These are phyloP conservation scores for Moniliella sp. DNA, from an alignment of 1,284 basidiomycete species.

Conservation along the genomic window DNA sequence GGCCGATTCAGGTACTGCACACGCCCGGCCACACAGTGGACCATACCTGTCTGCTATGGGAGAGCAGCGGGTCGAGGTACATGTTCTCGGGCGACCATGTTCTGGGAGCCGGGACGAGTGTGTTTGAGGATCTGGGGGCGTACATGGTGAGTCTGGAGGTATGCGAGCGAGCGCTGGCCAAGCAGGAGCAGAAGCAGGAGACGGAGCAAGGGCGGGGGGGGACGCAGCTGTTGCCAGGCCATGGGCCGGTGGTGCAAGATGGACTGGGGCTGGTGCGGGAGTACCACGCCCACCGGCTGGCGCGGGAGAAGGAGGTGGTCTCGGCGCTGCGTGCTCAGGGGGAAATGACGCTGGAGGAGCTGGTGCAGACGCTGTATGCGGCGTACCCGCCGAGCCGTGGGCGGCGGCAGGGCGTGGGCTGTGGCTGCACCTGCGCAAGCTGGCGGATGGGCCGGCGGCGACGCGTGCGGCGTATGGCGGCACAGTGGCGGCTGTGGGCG, in stretches of 20 bases:
- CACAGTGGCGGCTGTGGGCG: too few relatives aligned
- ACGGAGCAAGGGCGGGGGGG: constrained; percentile 4
- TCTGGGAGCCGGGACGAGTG: constrained; percentile 67
- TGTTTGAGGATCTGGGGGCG: constrained; percentile 60
- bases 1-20: constrained; percentile 50
- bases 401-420: constrained; percentile 52
- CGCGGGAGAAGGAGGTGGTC: constrained; percentile 61
- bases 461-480: too few relatives aligned
- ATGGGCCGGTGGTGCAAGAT: constrained; percentile 54
- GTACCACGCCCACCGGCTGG: constrained; percentile 61
- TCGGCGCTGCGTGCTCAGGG: constrained; percentile 38
- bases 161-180: constrained; percentile 39
- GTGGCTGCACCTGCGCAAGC: constrained; percentile 52
- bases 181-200: constrained; percentile 2
- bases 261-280: constrained; percentile 42
- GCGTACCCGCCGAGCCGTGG: constrained; percentile 47
- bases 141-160: constrained; percentile 53
- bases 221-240: constrained; percentile 53
- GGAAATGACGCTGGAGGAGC: constrained; percentile 14
- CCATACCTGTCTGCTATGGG: constrained; percentile 44
- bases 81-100: constrained; percentile 66
- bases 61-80: constrained; percentile 46
- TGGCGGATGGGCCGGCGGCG: too few relatives aligned
- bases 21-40: constrained; percentile 79
- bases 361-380: constrained; percentile 42